Conservation (phyloP, 2,329 filamentous ascomycete species). For the Niveomyces coronatus region DNA sequence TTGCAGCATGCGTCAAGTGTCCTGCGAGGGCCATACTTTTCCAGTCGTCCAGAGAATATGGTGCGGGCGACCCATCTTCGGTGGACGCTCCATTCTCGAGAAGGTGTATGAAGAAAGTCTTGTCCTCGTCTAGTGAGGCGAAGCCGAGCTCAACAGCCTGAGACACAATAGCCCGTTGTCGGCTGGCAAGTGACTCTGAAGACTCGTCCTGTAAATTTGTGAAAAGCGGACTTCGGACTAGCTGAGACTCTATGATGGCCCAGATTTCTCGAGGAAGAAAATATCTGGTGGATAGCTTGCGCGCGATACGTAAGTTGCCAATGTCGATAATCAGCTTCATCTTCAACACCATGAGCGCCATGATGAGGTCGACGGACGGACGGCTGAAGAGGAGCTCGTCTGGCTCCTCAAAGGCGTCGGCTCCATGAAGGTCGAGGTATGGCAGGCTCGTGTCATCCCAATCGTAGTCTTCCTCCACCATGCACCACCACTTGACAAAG, state of each 20-base stretch:
- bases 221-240: not conserved
- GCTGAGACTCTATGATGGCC: not conserved
- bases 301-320: not conserved
- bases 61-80: not conserved
- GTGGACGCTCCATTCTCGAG: not conserved
- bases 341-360: not conserved
- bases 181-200: not conserved
- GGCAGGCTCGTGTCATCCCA: slow-evolving; percentile 14
- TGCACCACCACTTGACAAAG: slow-evolving; percentile 27
- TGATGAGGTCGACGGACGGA: not conserved
- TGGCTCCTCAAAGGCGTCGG: slow-evolving; percentile 29
- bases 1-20: not conserved
- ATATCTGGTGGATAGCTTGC: not conserved
- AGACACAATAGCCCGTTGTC: not conserved
- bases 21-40: not conserved
- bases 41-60: not conserved
- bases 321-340: not conserved
- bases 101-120: not conserved
- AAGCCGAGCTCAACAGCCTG: not conserved
- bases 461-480: slow-evolving; percentile 12
- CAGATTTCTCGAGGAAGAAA: not conserved
- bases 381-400: not conserved
- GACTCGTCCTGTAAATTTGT: not conserved
- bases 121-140: not conserved
- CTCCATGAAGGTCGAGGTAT: slow-evolving; percentile 25